Conservation (phyloP, 176 grass and related monocot species). For the Miscanthus lutarioriparius region DNA sequence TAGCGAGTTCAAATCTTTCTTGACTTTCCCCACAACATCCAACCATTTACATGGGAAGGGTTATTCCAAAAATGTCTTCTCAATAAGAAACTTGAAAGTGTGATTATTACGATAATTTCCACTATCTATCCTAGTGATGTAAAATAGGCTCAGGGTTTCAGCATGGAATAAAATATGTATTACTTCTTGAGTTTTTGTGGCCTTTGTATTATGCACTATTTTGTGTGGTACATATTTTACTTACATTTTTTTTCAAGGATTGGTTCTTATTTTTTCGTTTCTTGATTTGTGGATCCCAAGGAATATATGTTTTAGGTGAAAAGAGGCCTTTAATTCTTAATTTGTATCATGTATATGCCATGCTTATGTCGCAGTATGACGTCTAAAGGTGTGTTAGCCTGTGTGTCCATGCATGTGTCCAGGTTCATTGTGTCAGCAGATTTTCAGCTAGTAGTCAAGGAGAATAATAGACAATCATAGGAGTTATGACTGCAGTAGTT, state of each 20-base stretch:
- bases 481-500: not conserved
- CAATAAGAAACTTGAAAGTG: not conserved
- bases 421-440: not conserved
- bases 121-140: not conserved
- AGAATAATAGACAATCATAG: not conserved
- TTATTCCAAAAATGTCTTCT: constrained; percentile 1
- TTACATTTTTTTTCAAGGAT: not conserved
- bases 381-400: not conserved
- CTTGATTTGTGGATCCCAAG: not conserved
- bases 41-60: not conserved
- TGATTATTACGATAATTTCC: not conserved
- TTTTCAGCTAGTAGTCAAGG: not conserved
- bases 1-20: not conserved
- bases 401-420: not conserved
- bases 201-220: not conserved
- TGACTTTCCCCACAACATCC: not conserved
- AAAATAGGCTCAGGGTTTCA: not conserved
- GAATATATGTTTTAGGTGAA: not conserved
- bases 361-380: not conserved
- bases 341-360: not conserved
- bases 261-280: not conserved
- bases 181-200: not conserved
- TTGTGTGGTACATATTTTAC: constrained; percentile 19
- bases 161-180: not conserved
- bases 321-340: not conserved